Conservation (phyloP, 176 grass and related monocot species). For the Zoysia japonica region DNA sequence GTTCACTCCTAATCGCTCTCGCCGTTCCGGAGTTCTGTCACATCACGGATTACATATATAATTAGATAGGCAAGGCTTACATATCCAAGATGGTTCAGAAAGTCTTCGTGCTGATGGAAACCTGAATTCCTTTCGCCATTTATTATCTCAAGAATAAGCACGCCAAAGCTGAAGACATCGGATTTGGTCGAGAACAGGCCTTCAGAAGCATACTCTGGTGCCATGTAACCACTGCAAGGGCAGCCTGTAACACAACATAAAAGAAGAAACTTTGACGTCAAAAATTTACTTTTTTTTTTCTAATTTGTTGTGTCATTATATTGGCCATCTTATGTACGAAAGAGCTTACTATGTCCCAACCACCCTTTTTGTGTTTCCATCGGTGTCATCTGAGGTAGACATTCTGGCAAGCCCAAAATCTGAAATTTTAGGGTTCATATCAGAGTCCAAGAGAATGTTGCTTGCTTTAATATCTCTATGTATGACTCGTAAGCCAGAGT, state of each 20-base stretch:
- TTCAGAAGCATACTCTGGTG: neutral
- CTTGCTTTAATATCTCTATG: slow-evolving; percentile 55
- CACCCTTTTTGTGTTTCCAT: slow-evolving; percentile 38
- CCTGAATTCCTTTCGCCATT: neutral
- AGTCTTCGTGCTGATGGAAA: neutral
- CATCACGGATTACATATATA: too few relatives aligned
- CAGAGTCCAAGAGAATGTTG: slow-evolving; percentile 50
- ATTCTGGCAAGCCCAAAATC: slow-evolving; percentile 47
- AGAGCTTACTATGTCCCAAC: slow-evolving; percentile 34
- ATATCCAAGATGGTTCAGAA: too few relatives aligned
- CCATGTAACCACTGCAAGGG: neutral
- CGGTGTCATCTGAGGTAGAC: slow-evolving; percentile 28
- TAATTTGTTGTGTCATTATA: too few relatives aligned
- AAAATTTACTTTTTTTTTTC: too few relatives aligned
- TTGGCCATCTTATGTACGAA: neutral
- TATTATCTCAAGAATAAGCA: neutral
- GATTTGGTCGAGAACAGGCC: neutral
- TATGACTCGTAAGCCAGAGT: slow-evolving; percentile 42
- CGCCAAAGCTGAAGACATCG: neutral
- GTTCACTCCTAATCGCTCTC: too few relatives aligned
- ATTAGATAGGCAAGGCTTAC: too few relatives aligned
- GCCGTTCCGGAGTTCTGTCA: too few relatives aligned
- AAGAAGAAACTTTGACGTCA: too few relatives aligned
- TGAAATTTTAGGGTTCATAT: slow-evolving; percentile 54
- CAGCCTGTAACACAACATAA: too few relatives aligned